Percentiles rank a stretch among this genome's conserved stretches.
These are phyloP conservation scores for Lactarius vividus DNA, from an alignment of 768 basidiomycete genomes.

Conservation along the genomic window DNA sequence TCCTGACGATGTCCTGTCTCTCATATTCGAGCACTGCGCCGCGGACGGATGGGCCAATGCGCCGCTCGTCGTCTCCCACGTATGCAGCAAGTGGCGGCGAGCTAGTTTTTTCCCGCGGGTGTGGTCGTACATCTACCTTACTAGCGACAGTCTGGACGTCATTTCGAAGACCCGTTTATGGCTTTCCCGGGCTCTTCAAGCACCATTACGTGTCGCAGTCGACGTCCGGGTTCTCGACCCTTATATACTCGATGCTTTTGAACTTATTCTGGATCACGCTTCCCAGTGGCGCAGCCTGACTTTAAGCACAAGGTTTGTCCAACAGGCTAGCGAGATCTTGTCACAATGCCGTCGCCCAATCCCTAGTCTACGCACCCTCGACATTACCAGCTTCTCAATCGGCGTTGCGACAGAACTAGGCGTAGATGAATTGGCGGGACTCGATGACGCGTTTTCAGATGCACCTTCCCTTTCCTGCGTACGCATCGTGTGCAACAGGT, in stretches of 20 bases:
- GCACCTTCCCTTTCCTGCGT: constrained; percentile 36
- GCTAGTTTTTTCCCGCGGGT: constrained; percentile 50
- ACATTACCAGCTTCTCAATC: constrained; percentile 27
- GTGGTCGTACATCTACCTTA: constrained; percentile 57
- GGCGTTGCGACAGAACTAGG: constrained; percentile 8
- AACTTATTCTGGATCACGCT: constrained; percentile 39
- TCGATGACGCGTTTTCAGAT: constrained; percentile 32
- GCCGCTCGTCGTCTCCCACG: constrained; percentile 54
- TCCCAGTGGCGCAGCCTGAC: constrained; percentile 46
- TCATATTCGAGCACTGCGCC: constrained; percentile 52
- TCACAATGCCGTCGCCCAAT: constrained; percentile 37
- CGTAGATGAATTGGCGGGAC: constrained; percentile 16
- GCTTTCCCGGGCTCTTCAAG: constrained; percentile 46
- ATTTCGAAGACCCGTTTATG: constrained; percentile 46
- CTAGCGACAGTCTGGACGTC: constrained; percentile 44
- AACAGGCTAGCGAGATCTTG: constrained; percentile 42
- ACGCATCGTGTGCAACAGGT: constrained; percentile 21
- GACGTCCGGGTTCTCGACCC: constrained; percentile 38
- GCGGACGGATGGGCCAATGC: constrained; percentile 51
- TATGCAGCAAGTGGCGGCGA: constrained; percentile 58
- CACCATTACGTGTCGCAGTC: constrained; percentile 46
- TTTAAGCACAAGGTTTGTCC: constrained; percentile 40
- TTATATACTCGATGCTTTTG: constrained; percentile 14
- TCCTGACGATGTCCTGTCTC: constrained; percentile 52
- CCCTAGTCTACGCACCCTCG: constrained; percentile 39